Base-by-base conservation (phyloP, 345 rosid genomes). In the Acer campestre region DNA sequence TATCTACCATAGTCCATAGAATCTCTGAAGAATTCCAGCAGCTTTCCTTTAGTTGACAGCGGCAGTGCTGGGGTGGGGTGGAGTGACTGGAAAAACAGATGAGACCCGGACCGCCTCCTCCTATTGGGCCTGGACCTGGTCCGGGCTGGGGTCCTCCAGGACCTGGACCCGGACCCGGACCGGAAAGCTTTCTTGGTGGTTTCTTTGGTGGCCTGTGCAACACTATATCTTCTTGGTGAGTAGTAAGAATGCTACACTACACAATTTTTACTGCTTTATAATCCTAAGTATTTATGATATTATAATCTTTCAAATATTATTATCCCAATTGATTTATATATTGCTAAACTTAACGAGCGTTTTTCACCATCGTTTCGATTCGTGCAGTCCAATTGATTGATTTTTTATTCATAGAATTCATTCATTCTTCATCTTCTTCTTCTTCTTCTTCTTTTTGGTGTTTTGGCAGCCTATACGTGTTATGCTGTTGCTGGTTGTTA, bases 401-500 rank as follows among this genome's bases (percentile, higher is more conserved):
- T 31, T 31, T 31, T 31, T 31, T 4, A 35, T 35, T 35, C 38
- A 35, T 35, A 35, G 38, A 35, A 35, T 35, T 35, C 38, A 35
- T 35, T 35, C 38, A 35, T 35, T 35, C 38, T 3, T 0, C 4
- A 4, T 25, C 27, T 25, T 25, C 27, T 25, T 25, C 27, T 25
- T 25, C 25, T 31, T 31, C 38, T 31, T 31, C 2, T 31, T 0
- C 2, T 38, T 7, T 42, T 7, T 42, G 8, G 46, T 25, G 23
- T 66, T 40, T 7, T 71, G 62, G 75, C 78, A 85, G 88, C 76
- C 61, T 80, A 16, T 75, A 63, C 70, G 73, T 44, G 29, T 7
- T 82, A 11, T 80, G 85, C 80, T 82, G 87, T 65, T 85, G 87
- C 80, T 82, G 85, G 83, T 27, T 85, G 31, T 17, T 82, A 42